Evolutionary conservation across 1,284 basidiomycete species (phyloP).

Genomic region (Violaceomyces palustris): DNA sequence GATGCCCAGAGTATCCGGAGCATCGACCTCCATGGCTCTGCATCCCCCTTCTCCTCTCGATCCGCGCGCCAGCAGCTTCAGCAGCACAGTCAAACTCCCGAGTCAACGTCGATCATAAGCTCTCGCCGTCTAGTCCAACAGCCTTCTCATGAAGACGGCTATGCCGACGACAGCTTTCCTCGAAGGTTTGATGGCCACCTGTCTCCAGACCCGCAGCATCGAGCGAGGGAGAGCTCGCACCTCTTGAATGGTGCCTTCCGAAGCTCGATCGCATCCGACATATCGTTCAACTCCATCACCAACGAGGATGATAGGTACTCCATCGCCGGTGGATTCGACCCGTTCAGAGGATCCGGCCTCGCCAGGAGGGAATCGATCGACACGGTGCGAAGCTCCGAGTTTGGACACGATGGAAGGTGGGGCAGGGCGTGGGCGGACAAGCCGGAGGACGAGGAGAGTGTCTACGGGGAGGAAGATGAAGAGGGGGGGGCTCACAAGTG

Average conservation of each 20-base stretch:
- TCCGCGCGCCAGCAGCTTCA: too few species aligned
- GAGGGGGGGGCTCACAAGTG: too few species aligned
- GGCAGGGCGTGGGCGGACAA: conserved; percentile 34
- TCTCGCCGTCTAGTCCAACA: too few species aligned
- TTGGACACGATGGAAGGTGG: conserved; percentile 41
- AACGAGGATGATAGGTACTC: conserved; percentile 5
- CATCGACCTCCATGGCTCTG: conserved; percentile 14
- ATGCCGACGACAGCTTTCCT: too few species aligned
- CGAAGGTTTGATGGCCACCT: too few species aligned
- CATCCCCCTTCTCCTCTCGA: conserved; percentile 1
- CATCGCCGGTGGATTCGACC: neutral
- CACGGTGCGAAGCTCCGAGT: conserved; percentile 42
- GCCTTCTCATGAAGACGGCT: too few species aligned
- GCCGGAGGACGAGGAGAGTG: conserved; percentile 39
- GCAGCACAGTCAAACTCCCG: too few species aligned
- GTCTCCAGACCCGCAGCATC: conserved; percentile 12
- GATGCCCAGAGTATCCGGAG: conserved; percentile 24
- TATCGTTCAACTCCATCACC: conserved; percentile 39
- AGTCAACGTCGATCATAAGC: too few species aligned
- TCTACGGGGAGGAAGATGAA: too few species aligned
- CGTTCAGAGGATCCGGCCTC: conserved; percentile 2
- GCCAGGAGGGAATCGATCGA: conserved; percentile 31
- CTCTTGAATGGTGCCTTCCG: conserved; percentile 31
- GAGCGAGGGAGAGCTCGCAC: conserved; percentile 15
- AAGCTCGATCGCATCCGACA: conserved; percentile 32